Percentiles rank a stretch among this genome's conserved stretches.
Evolutionary conservation across 2,329 filamentous ascomycete genomes (phyloP).

Genomic region (Eutypella sp.): DNA sequence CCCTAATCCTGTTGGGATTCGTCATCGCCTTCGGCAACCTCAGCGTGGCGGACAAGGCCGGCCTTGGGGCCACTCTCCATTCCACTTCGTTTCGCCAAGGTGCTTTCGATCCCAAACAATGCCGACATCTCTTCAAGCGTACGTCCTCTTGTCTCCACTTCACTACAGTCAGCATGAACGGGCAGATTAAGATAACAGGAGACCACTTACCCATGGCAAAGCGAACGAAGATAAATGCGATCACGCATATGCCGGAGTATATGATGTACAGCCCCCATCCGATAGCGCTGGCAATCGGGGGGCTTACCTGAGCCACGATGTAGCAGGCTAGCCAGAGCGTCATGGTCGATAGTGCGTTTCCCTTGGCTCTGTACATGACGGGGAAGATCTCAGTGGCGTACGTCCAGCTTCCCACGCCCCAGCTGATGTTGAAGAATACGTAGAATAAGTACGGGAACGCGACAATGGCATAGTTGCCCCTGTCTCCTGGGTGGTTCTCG

Average conservation of each 20-base stretch:
- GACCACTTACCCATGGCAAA: constrained; percentile 15
- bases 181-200: not conserved
- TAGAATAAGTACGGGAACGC: constrained; percentile 20
- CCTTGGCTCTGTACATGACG: constrained; percentile 17
- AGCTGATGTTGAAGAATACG: constrained; percentile 21
- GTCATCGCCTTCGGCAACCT: not conserved
- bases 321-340: constrained; percentile 24
- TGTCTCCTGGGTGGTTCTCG: constrained; percentile 11
- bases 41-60: constrained; percentile 1
- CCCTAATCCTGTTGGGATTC: not conserved
- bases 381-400: constrained; percentile 23
- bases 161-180: constrained; percentile 1
- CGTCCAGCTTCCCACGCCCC: constrained; percentile 20
- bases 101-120: constrained; percentile 14
- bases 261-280: constrained; percentile 23
- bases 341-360: constrained; percentile 21
- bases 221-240: constrained; percentile 22
- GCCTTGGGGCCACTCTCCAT: constrained; percentile 2
- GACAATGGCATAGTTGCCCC: constrained; percentile 18
- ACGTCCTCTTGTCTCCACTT: constrained; percentile 16
- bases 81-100: constrained; percentile 7
- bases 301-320: constrained; percentile 16
- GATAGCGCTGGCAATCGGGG: constrained; percentile 18
- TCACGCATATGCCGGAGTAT: constrained; percentile 19
- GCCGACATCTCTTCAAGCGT: constrained; percentile 17